These are phyloP conservation scores for Uronychia binucleata DNA, from an alignment of 73 alveolate genomes.

Conservation along the genomic window DNA sequence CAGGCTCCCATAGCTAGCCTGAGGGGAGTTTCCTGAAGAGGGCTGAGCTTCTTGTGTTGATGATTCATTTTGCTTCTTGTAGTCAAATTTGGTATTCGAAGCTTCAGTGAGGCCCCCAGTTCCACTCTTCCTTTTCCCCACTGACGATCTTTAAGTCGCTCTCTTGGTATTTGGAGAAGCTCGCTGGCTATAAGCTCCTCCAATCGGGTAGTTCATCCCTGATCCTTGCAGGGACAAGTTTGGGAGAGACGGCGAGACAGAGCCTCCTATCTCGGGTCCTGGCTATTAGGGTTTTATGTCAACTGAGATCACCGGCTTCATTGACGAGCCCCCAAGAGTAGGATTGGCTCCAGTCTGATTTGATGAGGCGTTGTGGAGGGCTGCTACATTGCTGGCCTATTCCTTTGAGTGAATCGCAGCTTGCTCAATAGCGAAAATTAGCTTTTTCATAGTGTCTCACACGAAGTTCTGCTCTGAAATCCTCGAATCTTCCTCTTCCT, in stretches of 20 bases:
- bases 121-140: constrained; percentile 16
- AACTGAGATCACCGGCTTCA: background rate
- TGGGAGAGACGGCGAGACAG: constrained; percentile 27
- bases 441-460: constrained; percentile 38
- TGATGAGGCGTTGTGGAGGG: background rate
- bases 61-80: constrained; percentile 1
- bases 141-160: constrained; percentile 16
- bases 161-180: constrained; percentile 3
- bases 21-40: background rate
- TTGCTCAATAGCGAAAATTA: constrained; percentile 41
- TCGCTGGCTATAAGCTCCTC: background rate
- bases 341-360: background rate
- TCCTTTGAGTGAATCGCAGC: background rate
- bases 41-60: background rate
- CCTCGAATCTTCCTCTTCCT: constrained; percentile 35
- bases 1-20: background rate
- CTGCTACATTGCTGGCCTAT: background rate
- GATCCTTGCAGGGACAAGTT: background rate
- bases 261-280: background rate
- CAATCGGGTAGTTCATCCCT: background rate
- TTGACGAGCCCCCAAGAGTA: constrained; percentile 5
- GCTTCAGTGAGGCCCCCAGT: constrained; percentile 1
- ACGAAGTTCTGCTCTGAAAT: constrained; percentile 27
- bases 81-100: background rate
- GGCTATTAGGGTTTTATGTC: background rate